Evolutionary conservation across 139 green algal genomes (phyloP), one percentile per base, ranked within the genome.

Genomic region (Tetradesmus lagerheimii): DNA sequence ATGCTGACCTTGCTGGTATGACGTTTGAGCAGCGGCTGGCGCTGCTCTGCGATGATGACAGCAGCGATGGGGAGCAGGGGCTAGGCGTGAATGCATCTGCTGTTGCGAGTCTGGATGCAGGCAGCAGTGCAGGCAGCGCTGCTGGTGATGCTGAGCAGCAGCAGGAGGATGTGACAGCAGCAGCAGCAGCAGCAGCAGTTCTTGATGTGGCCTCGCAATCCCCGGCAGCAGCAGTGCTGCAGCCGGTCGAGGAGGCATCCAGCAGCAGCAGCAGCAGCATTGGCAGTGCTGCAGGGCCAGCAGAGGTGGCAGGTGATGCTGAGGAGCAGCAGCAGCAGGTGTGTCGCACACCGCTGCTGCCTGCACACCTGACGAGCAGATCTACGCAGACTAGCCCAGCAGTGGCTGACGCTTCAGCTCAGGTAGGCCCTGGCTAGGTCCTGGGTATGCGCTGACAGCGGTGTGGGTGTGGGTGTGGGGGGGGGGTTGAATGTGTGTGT

Each of bases 21-120:
- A 80, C 64, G 15, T 88, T 88, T 80, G 37, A 88, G 83, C 83
- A 88, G 83, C 83, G 83, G 62, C 27, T 88, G 64, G 62, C 45
- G 25, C 83, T 88, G 83, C 83, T 88, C 27, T 80, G 64, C 37
- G 35, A 34, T 25, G 83, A 71, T 18, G 41, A 80, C 41, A 34
- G 29, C 27, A 31, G 71, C n/a, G 71, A 41, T 35, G 71, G 29
- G 1, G n/a, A 38, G 31, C 57, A 31, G 57, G 20, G 1, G 12
- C 25, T 27, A 77, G 27, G 66, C 27, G 27, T 35, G 31, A 4
- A 20, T 41, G 71, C n/a, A 41, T 4, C 4, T 41, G 9, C 71
- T 29, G n/a, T 41, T 41, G 71, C 29, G 57, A 11, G 23, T n/a
- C 25, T 71, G 57, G 57, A 71, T 31, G 23, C 23, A 71, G 57